Percentiles rank a stretch among this genome's conserved stretches.
These are phyloP conservation scores for Lactifluus rugatus DNA, from an alignment of 768 basidiomycete genomes.

Conservation along the genomic window DNA sequence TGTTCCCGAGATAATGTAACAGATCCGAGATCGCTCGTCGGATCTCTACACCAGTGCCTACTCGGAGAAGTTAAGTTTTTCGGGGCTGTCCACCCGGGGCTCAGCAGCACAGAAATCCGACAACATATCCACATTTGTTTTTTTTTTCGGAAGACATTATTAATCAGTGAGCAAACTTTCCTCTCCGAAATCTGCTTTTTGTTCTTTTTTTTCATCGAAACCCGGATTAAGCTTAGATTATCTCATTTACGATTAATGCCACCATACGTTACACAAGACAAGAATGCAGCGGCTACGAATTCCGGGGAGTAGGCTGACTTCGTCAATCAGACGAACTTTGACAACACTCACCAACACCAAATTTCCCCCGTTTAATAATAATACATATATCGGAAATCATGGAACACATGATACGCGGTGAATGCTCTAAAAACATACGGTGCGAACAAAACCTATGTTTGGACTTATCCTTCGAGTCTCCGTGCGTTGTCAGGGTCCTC, in stretches of 20 bases:
- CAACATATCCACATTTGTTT: background rate
- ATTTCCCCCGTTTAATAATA: background rate
- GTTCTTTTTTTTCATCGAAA: background rate
- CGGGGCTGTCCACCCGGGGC: conserved; percentile 13
- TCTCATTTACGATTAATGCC: background rate
- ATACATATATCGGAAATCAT: background rate
- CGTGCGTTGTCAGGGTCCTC: background rate
- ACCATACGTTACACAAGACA: background rate
- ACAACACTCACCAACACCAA: background rate
- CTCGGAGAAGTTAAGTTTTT: conserved; percentile 8
- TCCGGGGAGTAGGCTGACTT: background rate
- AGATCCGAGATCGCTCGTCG: background rate
- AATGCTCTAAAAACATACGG: background rate
- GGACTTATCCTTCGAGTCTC: background rate
- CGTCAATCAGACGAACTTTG: background rate
- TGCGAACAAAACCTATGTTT: background rate
- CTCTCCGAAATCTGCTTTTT: background rate
- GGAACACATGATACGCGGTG: background rate
- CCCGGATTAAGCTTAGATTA: background rate
- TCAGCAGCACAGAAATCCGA: background rate
- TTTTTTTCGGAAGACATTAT: background rate
- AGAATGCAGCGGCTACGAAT: background rate
- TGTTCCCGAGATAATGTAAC: background rate
- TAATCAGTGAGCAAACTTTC: background rate
- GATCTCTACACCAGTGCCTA: background rate